Conservation (phyloP, 192 early-diverging fungal species). For the Jimgerdemannia flammicorona region DNA sequence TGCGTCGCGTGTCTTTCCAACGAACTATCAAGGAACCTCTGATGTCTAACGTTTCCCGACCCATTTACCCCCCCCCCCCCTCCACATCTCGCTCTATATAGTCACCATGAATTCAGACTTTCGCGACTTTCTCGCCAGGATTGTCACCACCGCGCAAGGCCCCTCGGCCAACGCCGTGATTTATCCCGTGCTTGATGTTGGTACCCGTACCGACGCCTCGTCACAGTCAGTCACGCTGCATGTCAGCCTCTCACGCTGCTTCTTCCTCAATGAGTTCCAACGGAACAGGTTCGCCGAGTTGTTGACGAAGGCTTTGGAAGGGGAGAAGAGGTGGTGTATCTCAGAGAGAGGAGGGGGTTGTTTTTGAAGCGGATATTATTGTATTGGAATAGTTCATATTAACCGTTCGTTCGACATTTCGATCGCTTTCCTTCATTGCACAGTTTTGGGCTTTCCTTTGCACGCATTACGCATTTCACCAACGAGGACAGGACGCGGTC, state of each 20-base stretch:
- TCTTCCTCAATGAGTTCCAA: conserved; percentile 47
- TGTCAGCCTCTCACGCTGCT: conserved; percentile 38
- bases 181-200: not conserved
- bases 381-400: too few relatives aligned
- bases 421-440: too few relatives aligned
- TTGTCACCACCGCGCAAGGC: not conserved
- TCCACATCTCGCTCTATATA: not conserved
- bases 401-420: too few relatives aligned
- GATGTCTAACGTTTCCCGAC: too few relatives aligned
- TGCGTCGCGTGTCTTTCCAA: too few relatives aligned
- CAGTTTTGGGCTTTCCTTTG: conserved; percentile 7
- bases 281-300: conserved; percentile 29
- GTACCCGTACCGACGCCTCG: not conserved
- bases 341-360: too few relatives aligned
- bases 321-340: conserved; percentile 3
- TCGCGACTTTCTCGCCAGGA: conserved; percentile 9
- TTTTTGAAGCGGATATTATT: too few relatives aligned
- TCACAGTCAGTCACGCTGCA: conserved; percentile 18
- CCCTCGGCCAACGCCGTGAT: not conserved
- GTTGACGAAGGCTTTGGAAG: conserved; percentile 16
- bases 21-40: too few relatives aligned
- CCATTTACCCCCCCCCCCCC: too few relatives aligned
- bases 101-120: conserved; percentile 1
- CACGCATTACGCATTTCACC: conserved; percentile 21
- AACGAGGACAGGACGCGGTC: conserved; percentile 44